These are phyloP conservation scores for Gloeophyllum trabeum DNA, from an alignment of 768 basidiomycete genomes.

Conservation along the genomic window DNA sequence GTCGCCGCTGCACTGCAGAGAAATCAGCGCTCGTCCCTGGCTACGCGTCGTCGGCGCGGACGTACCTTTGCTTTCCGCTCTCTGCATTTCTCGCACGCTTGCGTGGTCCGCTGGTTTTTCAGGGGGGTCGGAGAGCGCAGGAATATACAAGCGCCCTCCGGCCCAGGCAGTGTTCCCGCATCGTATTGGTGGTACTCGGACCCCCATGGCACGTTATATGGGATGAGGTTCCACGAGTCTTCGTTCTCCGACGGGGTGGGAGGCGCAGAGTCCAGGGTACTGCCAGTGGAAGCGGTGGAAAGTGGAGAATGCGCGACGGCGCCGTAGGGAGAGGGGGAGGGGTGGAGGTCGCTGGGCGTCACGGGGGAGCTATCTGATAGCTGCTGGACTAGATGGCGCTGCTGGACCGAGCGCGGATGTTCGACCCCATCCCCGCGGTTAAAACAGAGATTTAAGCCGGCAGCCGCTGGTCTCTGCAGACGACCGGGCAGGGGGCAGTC, in stretches of 20 bases:
- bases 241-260: constrained; percentile 8
- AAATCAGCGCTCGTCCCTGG: constrained; percentile 1
- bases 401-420: too few species aligned
- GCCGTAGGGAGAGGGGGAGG: constrained; percentile 7
- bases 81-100: constrained; percentile 26
- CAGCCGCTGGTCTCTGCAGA: background rate
- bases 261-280: constrained; percentile 4
- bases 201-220: constrained; percentile 28
- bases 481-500: too few species aligned
- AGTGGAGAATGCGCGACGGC: constrained; percentile 9
- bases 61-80: constrained; percentile 28
- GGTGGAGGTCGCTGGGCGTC: constrained; percentile 5
- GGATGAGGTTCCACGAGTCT: constrained; percentile 25
- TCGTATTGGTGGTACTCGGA: constrained; percentile 20
- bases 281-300: constrained; percentile 10
- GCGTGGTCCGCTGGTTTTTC: constrained; percentile 22
- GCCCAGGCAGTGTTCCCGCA: constrained; percentile 22
- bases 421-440: background rate
- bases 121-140: constrained; percentile 26
- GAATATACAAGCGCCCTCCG: constrained; percentile 25
- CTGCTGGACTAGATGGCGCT: too few species aligned
- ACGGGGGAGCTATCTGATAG: constrained; percentile 1
- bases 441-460: background rate
- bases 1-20: constrained; percentile 21
- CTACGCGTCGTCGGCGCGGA: background rate